These are phyloP conservation scores for Gnaphalium uliginosum DNA, from an alignment of 129 eudicot species.

Conservation along the genomic window DNA sequence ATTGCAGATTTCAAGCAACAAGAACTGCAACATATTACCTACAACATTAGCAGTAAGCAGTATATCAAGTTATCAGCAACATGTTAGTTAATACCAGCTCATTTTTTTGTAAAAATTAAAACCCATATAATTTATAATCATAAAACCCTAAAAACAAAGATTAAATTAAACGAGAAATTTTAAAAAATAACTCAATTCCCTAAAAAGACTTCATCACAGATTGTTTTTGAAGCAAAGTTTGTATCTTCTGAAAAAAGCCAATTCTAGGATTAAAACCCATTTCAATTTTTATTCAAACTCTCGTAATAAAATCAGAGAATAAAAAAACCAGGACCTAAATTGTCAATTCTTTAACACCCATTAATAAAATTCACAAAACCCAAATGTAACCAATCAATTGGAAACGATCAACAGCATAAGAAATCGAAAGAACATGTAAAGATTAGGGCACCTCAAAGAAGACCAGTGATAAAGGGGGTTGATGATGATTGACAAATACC, in stretches of 20 bases:
- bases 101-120: constrained; percentile 9
- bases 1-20: constrained; percentile 12
- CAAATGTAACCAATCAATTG: constrained; percentile 15
- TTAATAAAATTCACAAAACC: constrained; percentile 4
- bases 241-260: constrained; percentile 19
- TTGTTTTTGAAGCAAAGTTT: neutral
- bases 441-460: constrained; percentile 27
- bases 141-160: constrained; percentile 27
- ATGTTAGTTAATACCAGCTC: constrained; percentile 20
- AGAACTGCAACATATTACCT: constrained; percentile 5
- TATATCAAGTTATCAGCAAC: neutral
- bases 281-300: constrained; percentile 22
- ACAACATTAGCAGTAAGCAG: constrained; percentile 15
- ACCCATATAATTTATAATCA: constrained; percentile 13
- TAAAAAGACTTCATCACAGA: neutral
- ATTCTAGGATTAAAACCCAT: constrained; percentile 1
- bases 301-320: constrained; percentile 22
- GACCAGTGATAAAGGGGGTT: constrained; percentile 22
- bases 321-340: neutral
- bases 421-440: constrained; percentile 16
- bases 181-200: constrained; percentile 10
- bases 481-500: constrained; percentile 19
- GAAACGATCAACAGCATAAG: constrained; percentile 3
- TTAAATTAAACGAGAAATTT: constrained; percentile 1
- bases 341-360: neutral